These are phyloP conservation scores for Harringtonia lauricola DNA, from an alignment of 2,329 filamentous ascomycete species.

Conservation along the genomic window DNA sequence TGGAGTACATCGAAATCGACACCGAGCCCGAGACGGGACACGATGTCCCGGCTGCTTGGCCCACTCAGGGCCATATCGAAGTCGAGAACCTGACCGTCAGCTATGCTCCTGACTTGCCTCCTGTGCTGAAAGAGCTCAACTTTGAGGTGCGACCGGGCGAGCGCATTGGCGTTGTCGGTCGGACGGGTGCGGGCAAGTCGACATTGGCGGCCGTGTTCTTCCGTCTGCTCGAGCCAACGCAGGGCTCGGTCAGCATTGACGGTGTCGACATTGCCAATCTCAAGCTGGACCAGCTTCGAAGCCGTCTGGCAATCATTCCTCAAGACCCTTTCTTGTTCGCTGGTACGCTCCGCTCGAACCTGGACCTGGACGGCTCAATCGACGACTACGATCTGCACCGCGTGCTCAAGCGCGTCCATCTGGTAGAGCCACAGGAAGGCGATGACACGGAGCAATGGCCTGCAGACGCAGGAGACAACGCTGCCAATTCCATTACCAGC, in stretches of 20 bases:
- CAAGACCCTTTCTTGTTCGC: conserved; percentile 58
- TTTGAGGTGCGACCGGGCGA: conserved; percentile 37
- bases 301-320: conserved; percentile 52
- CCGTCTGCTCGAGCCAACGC: conserved; percentile 37
- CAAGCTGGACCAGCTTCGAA: conserved; percentile 49
- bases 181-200: conserved; percentile 56
- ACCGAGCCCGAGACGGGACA: conserved; percentile 23
- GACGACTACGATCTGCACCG: conserved; percentile 50
- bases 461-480: neutral
- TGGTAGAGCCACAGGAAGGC: conserved; percentile 35
- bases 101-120: conserved; percentile 24
- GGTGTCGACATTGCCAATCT: conserved; percentile 43
- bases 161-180: conserved; percentile 52
- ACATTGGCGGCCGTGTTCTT: conserved; percentile 55
- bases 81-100: conserved; percentile 25
- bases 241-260: conserved; percentile 32
- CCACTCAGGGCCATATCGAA: conserved; percentile 25
- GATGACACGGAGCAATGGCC: conserved; percentile 12
- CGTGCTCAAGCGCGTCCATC: conserved; percentile 48
- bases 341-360: conserved; percentile 50
- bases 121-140: conserved; percentile 25
- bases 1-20: conserved; percentile 30
- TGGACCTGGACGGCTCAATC: conserved; percentile 51
- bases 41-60: conserved; percentile 28
- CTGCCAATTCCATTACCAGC: neutral